Evolutionary conservation across 1,284 basidiomycete species (phyloP).

Genomic region (Rhizopogon hawkerae): DNA sequence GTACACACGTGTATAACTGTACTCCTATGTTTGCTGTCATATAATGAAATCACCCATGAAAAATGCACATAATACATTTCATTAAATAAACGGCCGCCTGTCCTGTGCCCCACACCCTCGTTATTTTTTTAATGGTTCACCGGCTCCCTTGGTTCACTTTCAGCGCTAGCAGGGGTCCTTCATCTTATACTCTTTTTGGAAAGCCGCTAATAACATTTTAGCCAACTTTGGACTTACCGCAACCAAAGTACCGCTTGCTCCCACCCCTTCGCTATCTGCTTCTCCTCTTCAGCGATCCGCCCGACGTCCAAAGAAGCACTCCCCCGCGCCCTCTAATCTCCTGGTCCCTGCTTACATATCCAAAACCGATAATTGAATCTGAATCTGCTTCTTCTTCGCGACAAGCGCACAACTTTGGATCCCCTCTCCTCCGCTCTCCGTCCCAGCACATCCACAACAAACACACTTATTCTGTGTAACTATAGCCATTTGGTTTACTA

Average conservation of each 20-base stretch:
- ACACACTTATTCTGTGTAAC: not conserved
- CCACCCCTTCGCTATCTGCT: not conserved
- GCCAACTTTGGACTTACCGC: conserved; percentile 10
- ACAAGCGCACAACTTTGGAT: too few species aligned
- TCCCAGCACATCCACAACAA: not conserved
- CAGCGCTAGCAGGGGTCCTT: conserved; percentile 25
- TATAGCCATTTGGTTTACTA: not conserved
- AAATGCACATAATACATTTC: not conserved
- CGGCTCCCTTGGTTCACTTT: conserved; percentile 25
- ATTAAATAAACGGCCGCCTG: not conserved
- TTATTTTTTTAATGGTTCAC: conserved; percentile 7
- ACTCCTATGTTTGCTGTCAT: not conserved
- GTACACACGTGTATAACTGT: not conserved
- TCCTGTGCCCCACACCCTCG: conserved; percentile 13
- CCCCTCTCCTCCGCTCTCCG: not conserved
- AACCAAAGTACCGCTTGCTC: not conserved
- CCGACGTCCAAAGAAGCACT: conserved; percentile 19
- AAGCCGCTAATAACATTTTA: conserved; percentile 15
- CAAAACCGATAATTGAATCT: conserved; percentile 14
- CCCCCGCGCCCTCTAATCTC: conserved; percentile 13
- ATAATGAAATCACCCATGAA: not conserved
- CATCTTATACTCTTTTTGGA: conserved; percentile 14
- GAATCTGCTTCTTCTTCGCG: too few species aligned
- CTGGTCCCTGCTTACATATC: conserved; percentile 18
- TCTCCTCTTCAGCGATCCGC: conserved; percentile 23